Evolutionary conservation across 208 protist species (phyloP), one percentile per base, ranked within the genome.

Genomic region (Crithidia bombi): DNA sequence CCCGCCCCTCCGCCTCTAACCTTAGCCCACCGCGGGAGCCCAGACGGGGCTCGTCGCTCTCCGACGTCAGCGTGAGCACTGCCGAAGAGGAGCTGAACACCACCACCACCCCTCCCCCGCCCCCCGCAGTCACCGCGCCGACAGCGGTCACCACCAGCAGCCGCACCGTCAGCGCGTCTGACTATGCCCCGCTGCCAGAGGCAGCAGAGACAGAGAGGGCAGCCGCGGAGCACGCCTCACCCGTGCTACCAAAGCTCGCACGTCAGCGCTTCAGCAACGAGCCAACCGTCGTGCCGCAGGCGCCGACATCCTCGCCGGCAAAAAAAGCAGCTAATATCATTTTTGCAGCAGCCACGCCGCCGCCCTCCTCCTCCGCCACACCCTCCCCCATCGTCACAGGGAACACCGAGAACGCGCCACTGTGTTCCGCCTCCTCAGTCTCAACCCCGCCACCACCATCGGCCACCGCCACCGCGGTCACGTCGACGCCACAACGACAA

Each of bases 41-140:
- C 26, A 28, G 57, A 4, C 57, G 43, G 41, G 1, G 28, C 6
- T 49, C 56, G 14, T 64, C 43, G 43, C 57, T 64, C 26, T 64
- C 57, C 5, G 57, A 64, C 10, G 57, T 64, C 3, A 64, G 57
- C 57, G 57, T 64, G 23, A 51, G 57, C 43, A 64, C 57, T 43
- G 41, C 57, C 2, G 57, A 64, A 17, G 41, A 64, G 7, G 43
- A 64, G 14, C 2, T 14, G n/a, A 15, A 0, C 25, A 21, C 32
- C 14, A 36, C 12, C 28, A 36, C 30, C 32, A 23, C 46, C 23
- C 26, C 44, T 28, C 50, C 44, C 7, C 51, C 38, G n/a, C 61
- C 14, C 14, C 10, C 43, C 3, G 17, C 41, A 5, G 28, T 9
- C 2, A 15, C n/a, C 6, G 35, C n/a, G n/a, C n/a, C n/a, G n/a